These are phyloP conservation scores for Leucoagaricus sp. DNA, from an alignment of 1,284 basidiomycete genomes.

Conservation along the genomic window DNA sequence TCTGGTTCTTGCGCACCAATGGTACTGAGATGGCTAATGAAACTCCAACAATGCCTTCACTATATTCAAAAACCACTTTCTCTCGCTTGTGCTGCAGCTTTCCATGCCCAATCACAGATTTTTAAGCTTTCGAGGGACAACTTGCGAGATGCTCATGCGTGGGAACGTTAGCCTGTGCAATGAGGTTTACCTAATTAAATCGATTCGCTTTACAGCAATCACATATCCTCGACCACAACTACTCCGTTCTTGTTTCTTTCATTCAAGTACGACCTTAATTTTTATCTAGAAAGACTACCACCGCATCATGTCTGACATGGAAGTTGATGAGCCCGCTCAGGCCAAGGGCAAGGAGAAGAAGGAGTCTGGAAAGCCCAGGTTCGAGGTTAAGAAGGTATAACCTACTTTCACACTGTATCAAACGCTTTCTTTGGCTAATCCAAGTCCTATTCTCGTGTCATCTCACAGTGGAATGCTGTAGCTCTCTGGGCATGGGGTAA, in stretches of 20 bases:
- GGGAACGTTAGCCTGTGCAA: constrained; percentile 1
- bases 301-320: constrained; percentile 51
- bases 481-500: constrained; percentile 95
- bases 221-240: background rate
- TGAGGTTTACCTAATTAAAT: background rate
- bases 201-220: background rate
- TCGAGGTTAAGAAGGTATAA: constrained; percentile 94
- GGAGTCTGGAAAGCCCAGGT: constrained; percentile 71
- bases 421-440: background rate
- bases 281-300: too few species aligned
- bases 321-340: constrained; percentile 60
- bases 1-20: too few species aligned
- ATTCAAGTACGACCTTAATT: background rate
- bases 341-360: constrained; percentile 51
- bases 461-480: constrained; percentile 89
- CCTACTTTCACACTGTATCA: background rate
- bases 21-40: too few species aligned
- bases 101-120: too few species aligned
- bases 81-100: too few species aligned
- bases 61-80: too few species aligned
- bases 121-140: too few species aligned
- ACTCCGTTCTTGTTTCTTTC: background rate
- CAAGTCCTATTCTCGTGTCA: too few species aligned
- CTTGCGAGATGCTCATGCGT: background rate
- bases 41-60: too few species aligned